Conservation (phyloP, 768 basidiomycete species). For the Pulveroboletus sp. region DNA sequence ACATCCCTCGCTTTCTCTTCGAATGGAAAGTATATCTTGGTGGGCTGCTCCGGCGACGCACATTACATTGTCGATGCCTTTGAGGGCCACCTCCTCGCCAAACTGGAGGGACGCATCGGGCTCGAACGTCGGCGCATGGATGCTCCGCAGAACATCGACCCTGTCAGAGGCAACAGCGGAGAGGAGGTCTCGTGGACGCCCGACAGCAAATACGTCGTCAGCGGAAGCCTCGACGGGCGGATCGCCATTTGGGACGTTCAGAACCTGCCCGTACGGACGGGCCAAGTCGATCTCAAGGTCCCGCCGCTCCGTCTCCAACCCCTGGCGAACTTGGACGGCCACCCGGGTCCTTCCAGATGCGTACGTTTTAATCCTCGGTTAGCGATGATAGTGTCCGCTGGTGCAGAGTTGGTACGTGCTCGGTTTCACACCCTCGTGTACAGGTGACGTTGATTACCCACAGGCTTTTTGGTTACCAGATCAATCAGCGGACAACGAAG, state of each 20-base stretch:
- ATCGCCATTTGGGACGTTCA: slow-evolving; percentile 87
- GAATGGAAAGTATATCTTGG: slow-evolving; percentile 84
- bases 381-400: slow-evolving; percentile 85
- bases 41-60: slow-evolving; percentile 88
- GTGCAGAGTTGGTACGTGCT: slow-evolving; percentile 71
- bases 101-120: slow-evolving; percentile 81
- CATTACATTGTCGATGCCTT: slow-evolving; percentile 95
- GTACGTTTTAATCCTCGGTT: slow-evolving; percentile 87
- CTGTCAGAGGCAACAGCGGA: slow-evolving; percentile 77
- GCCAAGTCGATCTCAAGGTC: slow-evolving; percentile 51
- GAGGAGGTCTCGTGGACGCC: slow-evolving; percentile 95
- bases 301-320: slow-evolving; percentile 52
- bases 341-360: slow-evolving; percentile 79
- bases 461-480: slow-evolving; percentile 70
- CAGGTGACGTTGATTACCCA: slow-evolving; percentile 15
- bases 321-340: slow-evolving; percentile 60
- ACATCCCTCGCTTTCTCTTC: slow-evolving; percentile 89
- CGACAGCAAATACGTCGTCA: slow-evolving; percentile 85
- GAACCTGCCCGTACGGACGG: slow-evolving; percentile 49
- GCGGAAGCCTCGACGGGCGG: slow-evolving; percentile 82
- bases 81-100: slow-evolving; percentile 76
- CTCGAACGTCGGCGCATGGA: slow-evolving; percentile 63
- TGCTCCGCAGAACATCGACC: slow-evolving; percentile 55
- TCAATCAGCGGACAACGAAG: slow-evolving; percentile 61
- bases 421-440: not conserved